These are phyloP conservation scores for Candida silvatica DNA, from an alignment of 805 yeast species.

Conservation along the genomic window DNA sequence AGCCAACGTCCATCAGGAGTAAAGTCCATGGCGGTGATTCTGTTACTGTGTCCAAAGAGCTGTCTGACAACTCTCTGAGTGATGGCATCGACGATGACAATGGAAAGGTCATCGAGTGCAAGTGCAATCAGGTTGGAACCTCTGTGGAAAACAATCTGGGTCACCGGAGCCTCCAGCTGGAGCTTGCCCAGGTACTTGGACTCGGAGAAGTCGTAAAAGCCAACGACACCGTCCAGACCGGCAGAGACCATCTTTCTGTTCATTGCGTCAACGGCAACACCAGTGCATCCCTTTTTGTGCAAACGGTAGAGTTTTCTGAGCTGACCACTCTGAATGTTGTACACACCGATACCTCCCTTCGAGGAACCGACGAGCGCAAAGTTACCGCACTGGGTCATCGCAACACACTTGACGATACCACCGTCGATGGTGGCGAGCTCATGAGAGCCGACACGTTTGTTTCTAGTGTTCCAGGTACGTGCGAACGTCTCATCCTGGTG, in stretches of 20 bases:
- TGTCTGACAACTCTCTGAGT: slow-evolving; percentile 82
- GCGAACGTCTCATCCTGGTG: slow-evolving; percentile 81
- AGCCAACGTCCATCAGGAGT: slow-evolving; percentile 96
- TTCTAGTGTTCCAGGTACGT: slow-evolving; percentile 81
- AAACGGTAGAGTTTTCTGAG: slow-evolving; percentile 59
- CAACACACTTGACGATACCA: slow-evolving; percentile 64
- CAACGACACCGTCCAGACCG: slow-evolving; percentile 85
- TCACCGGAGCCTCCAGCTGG: slow-evolving; percentile 67
- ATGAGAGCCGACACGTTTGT: slow-evolving; percentile 74
- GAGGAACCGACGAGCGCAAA: slow-evolving; percentile 90
- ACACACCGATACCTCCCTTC: slow-evolving; percentile 75
- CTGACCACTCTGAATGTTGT: slow-evolving; percentile 88
- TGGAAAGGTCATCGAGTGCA: slow-evolving; percentile 77
- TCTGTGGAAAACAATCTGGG: slow-evolving; percentile 68
- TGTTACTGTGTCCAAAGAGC: slow-evolving; percentile 80
- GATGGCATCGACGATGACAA: slow-evolving; percentile 72
- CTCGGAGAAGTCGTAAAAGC: slow-evolving; percentile 76
- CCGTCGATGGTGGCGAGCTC: slow-evolving; percentile 67
- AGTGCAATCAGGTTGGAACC: slow-evolving; percentile 80
- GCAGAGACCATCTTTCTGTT: slow-evolving; percentile 79
- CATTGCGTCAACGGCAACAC: slow-evolving; percentile 83
- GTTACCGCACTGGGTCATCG: slow-evolving; percentile 90
- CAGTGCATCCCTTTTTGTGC: slow-evolving; percentile 79
- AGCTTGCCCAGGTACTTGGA: slow-evolving; percentile 61
- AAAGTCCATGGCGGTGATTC: slow-evolving; percentile 82